phyloP scores from a whole-genome alignment of 2,329 filamentous ascomycete genomes.

The Xenosphaeropsis pyriputrescens region DNA sequence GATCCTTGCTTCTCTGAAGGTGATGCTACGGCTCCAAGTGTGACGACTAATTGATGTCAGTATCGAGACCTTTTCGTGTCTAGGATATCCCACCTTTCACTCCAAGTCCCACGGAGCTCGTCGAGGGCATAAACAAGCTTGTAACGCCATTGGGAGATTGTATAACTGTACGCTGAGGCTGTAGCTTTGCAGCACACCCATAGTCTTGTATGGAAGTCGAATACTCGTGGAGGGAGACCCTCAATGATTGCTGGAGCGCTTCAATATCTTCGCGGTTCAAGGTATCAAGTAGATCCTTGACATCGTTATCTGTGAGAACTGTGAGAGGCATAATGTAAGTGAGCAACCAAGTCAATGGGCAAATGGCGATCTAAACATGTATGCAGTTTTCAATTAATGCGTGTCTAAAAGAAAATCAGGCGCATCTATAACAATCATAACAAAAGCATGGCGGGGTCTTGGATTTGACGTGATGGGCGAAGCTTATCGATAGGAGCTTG shows the following conservation, averaged over 20 bases:
- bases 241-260: conserved; percentile 31
- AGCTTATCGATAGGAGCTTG: not conserved
- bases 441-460: not conserved
- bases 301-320: conserved; percentile 41
- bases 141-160: conserved; percentile 35
- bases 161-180: conserved; percentile 36
- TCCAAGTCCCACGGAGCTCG: conserved; percentile 45
- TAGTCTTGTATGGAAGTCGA: conserved; percentile 34
- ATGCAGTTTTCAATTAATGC: too few species aligned
- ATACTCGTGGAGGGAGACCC: conserved; percentile 42
- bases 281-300: conserved; percentile 35
- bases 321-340: conserved; percentile 36
- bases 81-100: conserved; percentile 41
- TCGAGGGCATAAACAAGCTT: conserved; percentile 64
- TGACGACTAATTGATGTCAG: conserved; percentile 37
- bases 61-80: conserved; percentile 1
- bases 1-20: conserved; percentile 13
- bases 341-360: not conserved
- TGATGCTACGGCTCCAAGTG: conserved; percentile 30
- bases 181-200: conserved; percentile 28
- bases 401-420: not conserved
- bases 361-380: not conserved
- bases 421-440: not conserved
- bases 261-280: conserved; percentile 37
- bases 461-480: not conserved